Base-by-base conservation (phyloP, 768 basidiomycete genomes). In the Boletus sp. region DNA sequence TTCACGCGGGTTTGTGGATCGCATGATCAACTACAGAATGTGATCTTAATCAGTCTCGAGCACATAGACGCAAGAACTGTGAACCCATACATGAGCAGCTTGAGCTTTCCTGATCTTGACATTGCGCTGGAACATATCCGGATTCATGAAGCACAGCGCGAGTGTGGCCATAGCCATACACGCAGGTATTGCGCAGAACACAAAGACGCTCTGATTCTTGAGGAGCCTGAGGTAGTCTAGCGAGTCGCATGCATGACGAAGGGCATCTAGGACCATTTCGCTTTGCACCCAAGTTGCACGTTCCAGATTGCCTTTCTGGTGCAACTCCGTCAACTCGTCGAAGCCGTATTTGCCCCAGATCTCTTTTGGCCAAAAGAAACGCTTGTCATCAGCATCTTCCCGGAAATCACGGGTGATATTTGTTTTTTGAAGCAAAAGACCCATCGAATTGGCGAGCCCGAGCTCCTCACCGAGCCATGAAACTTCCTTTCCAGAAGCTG, bases 121-220 rank as follows among this genome's bases (percentile, higher is more conserved):
- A 69, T 97, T 95, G 65, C 81, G 74, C 62, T 88, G 81, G 73
- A 98, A 85, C 81, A 98, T 89, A 8, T 76, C 77, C 8, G 83
- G 83, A 75, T 98, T 98, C 91, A 92, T 94, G 76, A 94, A 98
- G 72, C 94, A 96, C 46, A 92, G 73, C 49, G 87, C 83, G 20
- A 99, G 80, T 8, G 96, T 98, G 10, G 96, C 95, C 61, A 99
- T 88, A 0, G 96, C 94, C 95, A 98, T 98, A 12, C 87, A 82
- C 17, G 87, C 90, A 7, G 96, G 96, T 56, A 98, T 90, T 0
- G 96, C 93, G 63, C 92, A 94, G 74, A 98, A 98, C 69, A 91
- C 91, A 80, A 98, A 98, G 18, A 97, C 86, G 55, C 81, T 89
- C 75, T 98, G 95, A 74, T 91, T 95, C 71, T 83, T 88, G 66